Conservation (phyloP, 352 stramenopile species). For the Phytophthora aleatoria region DNA sequence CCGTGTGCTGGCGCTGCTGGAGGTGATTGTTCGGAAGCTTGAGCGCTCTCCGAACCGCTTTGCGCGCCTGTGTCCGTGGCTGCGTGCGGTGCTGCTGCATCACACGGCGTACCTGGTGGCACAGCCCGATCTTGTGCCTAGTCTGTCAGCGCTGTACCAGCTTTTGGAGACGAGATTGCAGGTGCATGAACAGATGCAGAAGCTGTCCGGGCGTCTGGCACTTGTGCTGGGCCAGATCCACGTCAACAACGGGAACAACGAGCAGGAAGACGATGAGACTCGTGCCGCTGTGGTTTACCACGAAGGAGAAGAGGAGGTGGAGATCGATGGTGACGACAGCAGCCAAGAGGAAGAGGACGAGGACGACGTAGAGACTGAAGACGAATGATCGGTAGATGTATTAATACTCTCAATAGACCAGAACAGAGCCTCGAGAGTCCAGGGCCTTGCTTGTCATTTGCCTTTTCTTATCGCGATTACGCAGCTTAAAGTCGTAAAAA, state of each 20-base stretch:
- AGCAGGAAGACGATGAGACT: conserved; percentile 48
- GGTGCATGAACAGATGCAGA: conserved; percentile 84
- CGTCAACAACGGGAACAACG: conserved; percentile 51
- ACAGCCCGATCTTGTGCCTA: conserved; percentile 83
- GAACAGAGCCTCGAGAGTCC: conserved; percentile 31
- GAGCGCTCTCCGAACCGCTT: conserved; percentile 83
- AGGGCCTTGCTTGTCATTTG: conserved; percentile 31
- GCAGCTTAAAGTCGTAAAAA: conserved; percentile 4
- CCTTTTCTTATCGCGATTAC: conserved; percentile 4
- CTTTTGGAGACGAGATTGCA: conserved; percentile 82
- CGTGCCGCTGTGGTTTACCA: conserved; percentile 69
- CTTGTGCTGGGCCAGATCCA: conserved; percentile 87
- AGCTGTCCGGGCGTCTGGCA: conserved; percentile 80
- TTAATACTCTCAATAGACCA: conserved; percentile 68
- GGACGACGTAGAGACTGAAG: conserved; percentile 41
- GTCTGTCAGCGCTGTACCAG: conserved; percentile 84
- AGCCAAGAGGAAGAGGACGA: conserved; percentile 59
- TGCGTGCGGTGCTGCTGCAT: conserved; percentile 80
- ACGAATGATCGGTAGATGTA: conserved; percentile 47
- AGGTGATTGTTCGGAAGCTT: conserved; percentile 84
- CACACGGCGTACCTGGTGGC: conserved; percentile 88
- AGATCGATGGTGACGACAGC: conserved; percentile 42
- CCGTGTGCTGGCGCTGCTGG: conserved; percentile 76
- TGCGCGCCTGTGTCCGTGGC: conserved; percentile 80
- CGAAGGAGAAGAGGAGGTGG: conserved; percentile 57